A percentile compares a stretch with the other conserved stretches of the same genome.
phyloP scores from a whole-genome alignment of 208 protist species.

The Crithidia acanthocephali region DNA sequence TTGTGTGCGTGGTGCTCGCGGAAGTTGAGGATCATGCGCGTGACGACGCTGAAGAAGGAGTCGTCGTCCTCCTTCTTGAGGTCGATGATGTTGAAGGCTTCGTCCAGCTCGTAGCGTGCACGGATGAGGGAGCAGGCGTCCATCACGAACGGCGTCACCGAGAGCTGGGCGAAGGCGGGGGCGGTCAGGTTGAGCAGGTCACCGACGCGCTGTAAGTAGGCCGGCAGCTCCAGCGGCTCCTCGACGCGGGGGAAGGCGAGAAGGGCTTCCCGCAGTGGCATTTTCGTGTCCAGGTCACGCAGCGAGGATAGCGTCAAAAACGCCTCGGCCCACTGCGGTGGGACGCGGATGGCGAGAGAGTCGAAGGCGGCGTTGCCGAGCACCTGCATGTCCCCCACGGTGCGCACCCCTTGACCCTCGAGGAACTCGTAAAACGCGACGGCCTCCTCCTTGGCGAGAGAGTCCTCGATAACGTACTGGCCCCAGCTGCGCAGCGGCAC shows the following conservation, averaged over 20 bases:
- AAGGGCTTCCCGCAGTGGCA: conserved; percentile 48
- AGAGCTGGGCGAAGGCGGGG: conserved; percentile 57
- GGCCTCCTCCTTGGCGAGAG: conserved; percentile 22
- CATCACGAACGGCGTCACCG: conserved; percentile 51
- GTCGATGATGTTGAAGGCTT: conserved; percentile 64
- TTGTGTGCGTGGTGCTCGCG: conserved; percentile 57
- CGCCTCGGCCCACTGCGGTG: conserved; percentile 43
- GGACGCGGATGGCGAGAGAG: conserved; percentile 46
- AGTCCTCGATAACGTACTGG: conserved; percentile 19
- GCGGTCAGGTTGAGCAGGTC: conserved; percentile 58
- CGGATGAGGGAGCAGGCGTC: conserved; percentile 80
- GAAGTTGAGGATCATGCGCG: conserved; percentile 56
- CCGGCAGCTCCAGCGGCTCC: conserved; percentile 35
- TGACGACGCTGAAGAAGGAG: conserved; percentile 60
- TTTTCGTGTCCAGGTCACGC: conserved; percentile 68
- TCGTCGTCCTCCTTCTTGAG: conserved; percentile 55
- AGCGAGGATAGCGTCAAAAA: conserved; percentile 63
- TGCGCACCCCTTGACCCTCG: conserved; percentile 52
- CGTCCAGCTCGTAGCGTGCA: conserved; percentile 56
- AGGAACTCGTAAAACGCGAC: conserved; percentile 62
- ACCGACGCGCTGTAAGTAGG: conserved; percentile 45
- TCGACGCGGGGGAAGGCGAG: conserved; percentile 70
- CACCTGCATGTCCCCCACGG: conserved; percentile 83
- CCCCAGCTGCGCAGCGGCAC: conserved; percentile 29
- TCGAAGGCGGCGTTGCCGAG: conserved; percentile 78